Percentiles rank a stretch among this genome's conserved stretches.
These are phyloP conservation scores for Candida maris DNA, from an alignment of 805 yeast species.

Conservation along the genomic window DNA sequence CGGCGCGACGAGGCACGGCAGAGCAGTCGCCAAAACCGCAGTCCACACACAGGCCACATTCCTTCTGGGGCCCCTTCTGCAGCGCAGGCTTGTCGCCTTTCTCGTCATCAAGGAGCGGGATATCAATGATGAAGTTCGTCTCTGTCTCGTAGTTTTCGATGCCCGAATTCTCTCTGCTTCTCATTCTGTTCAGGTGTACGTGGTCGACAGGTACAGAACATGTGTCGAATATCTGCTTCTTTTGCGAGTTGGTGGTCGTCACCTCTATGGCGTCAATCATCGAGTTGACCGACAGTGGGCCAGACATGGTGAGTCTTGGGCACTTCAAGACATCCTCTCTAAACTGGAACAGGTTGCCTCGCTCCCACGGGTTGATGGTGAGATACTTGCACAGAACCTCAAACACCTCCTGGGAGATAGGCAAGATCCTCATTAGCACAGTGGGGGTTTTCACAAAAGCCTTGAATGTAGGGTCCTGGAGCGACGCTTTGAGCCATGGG, in stretches of 20 bases:
- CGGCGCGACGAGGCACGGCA: not conserved
- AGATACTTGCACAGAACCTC: constrained; percentile 44
- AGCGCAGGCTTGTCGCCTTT: constrained; percentile 1
- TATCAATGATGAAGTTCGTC: constrained; percentile 27
- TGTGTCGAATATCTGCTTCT: constrained; percentile 15
- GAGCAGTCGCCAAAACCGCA: constrained; percentile 24
- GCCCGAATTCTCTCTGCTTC: constrained; percentile 27
- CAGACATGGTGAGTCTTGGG: constrained; percentile 27
- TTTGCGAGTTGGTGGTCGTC: constrained; percentile 27
- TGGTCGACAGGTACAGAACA: constrained; percentile 36
- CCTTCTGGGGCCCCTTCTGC: constrained; percentile 6
- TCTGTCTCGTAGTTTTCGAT: constrained; percentile 26
- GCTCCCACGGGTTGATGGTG: constrained; percentile 44
- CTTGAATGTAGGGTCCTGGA: constrained; percentile 60
- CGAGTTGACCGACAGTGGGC: constrained; percentile 33
- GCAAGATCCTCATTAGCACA: constrained; percentile 63
- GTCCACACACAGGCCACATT: constrained; percentile 27
- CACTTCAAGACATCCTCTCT: constrained; percentile 35
- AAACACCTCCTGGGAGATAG: constrained; percentile 64
- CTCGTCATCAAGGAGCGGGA: constrained; percentile 13
- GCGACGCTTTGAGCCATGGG: constrained; percentile 84
- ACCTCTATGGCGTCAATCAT: constrained; percentile 23
- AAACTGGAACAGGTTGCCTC: constrained; percentile 40
- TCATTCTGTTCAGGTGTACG: constrained; percentile 27
- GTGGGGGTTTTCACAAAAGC: constrained; percentile 54